Evolutionary conservation across 164 flowering plant species (phyloP), one percentile per base, ranked within the genome.

Genomic region (Magnolia kwangsiensis): DNA sequence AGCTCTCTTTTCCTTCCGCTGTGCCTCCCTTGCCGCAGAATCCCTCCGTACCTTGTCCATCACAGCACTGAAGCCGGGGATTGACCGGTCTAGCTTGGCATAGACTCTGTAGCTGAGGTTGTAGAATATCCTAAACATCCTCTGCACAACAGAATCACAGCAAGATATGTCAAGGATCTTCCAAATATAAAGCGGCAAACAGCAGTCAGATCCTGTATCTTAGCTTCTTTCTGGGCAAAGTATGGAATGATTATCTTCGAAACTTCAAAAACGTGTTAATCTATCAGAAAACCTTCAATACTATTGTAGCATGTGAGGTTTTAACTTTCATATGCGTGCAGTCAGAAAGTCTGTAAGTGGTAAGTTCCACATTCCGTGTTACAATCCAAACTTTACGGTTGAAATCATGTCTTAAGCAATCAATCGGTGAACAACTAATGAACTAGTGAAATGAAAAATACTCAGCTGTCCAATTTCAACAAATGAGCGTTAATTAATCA

Each of bases 41-140:
- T 87, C 86, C 9, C 79, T 85, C 1, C 75, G 50, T n/a, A 86
- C 85, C 79, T 80, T 85, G 51, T 87, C 85, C 89, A 89, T 74
- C 51, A 87, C 73, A 10, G 50, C 73, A 49, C 58, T 18, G 69
- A 90, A 88, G 37, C 96, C 98, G 13, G 95, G 96, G 65, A 91
- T 74, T 8, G 81, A 76, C 18, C 67, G 24, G 63, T 76, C 85
- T 77, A 89, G 73, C 64, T 83, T 80, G 21, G 68, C 65, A 81
- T 75, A 82, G 14, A 89, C 84, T 72, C 70, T 50, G 59, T 65
- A 50, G 77, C 84, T 85, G 19, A 92, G 84, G 64, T 76, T 77
- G 75, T 31, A 16, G 78, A 80, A 89, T 66, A 71, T 76, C 71
- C 77, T 71, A 71, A 81, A 69, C 68, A 88, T 1, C 59, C 85